Evolutionary conservation across 768 basidiomycete genomes (phyloP).

Genomic region (Tulasnella sp.): DNA sequence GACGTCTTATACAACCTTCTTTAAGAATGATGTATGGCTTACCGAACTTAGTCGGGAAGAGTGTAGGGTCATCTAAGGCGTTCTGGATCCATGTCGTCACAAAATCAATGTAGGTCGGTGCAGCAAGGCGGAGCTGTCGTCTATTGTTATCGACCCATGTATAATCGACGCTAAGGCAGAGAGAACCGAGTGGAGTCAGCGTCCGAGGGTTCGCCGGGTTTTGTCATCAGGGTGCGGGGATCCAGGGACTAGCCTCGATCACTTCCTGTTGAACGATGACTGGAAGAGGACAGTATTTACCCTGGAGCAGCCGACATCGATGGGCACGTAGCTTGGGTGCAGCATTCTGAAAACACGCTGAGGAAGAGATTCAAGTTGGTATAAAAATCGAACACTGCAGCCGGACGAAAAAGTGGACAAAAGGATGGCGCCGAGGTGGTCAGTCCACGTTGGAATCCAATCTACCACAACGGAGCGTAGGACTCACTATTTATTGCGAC

Average conservation of each 20-base stretch:
- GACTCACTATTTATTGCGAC: constrained; percentile 36
- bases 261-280: background rate
- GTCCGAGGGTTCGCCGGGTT: background rate
- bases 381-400: constrained; percentile 37
- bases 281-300: constrained; percentile 20
- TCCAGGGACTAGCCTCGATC: background rate
- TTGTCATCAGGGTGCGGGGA: constrained; percentile 3
- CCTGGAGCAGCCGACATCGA: constrained; percentile 38
- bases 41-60: constrained; percentile 37
- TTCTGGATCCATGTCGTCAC: constrained; percentile 39
- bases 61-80: constrained; percentile 33
- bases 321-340: constrained; percentile 34
- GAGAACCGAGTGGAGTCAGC: background rate
- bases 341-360: constrained; percentile 34
- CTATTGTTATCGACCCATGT: constrained; percentile 38
- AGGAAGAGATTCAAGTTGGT: constrained; percentile 40
- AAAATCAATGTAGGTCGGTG: constrained; percentile 39
- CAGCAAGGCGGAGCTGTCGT: constrained; percentile 32
- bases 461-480: background rate
- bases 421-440: background rate
- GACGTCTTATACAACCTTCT: background rate
- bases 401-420: background rate
- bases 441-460: constrained; percentile 1
- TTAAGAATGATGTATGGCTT: constrained; percentile 10
- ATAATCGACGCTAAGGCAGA: constrained; percentile 29